Evolutionary conservation across 192 early-diverging fungal species (phyloP).

Genomic region (Kickxella alabastrina): DNA sequence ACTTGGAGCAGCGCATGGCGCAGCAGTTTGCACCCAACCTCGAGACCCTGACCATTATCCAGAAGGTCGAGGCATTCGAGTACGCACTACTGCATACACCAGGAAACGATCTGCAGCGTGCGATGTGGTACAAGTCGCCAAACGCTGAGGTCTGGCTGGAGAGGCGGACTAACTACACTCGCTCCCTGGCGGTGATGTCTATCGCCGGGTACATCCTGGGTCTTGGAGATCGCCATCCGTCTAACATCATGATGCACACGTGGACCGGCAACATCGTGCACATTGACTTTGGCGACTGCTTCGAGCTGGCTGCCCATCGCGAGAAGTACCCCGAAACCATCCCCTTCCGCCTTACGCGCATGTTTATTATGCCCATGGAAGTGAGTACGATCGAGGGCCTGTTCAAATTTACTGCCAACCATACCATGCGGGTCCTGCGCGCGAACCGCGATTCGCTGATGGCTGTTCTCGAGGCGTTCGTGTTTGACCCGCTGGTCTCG

Average conservation of each 20-base stretch:
- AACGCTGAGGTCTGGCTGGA: slow-evolving; percentile 97
- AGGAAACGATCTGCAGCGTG: slow-evolving; percentile 92
- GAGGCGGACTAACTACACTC: slow-evolving; percentile 95
- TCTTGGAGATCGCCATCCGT: slow-evolving; percentile 94
- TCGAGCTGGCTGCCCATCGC: slow-evolving; percentile 95
- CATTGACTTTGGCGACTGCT: slow-evolving; percentile 98
- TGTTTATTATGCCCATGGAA: slow-evolving; percentile 98
- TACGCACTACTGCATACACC: slow-evolving; percentile 91
- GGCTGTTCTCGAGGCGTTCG: slow-evolving; percentile 98
- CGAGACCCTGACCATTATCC: slow-evolving; percentile 84
- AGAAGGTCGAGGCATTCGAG: slow-evolving; percentile 96
- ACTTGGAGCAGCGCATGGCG: slow-evolving; percentile 92
- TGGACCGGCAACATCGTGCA: slow-evolving; percentile 94
- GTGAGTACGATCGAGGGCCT: slow-evolving; percentile 93
- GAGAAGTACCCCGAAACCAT: slow-evolving; percentile 96
- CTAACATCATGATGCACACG: slow-evolving; percentile 95
- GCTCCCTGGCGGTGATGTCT: slow-evolving; percentile 95
- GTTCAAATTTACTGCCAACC: slow-evolving; percentile 92
- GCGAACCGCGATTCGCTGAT: slow-evolving; percentile 97
- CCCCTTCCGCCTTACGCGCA: slow-evolving; percentile 97
- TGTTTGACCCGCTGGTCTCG: slow-evolving; percentile 78
- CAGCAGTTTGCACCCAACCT: slow-evolving; percentile 86
- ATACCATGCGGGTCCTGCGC: slow-evolving; percentile 93
- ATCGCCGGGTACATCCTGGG: slow-evolving; percentile 99
- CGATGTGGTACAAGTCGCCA: slow-evolving; percentile 93